These are phyloP conservation scores for Spongispora temasekensis DNA, from an alignment of 1,284 basidiomycete species.

Conservation along the genomic window DNA sequence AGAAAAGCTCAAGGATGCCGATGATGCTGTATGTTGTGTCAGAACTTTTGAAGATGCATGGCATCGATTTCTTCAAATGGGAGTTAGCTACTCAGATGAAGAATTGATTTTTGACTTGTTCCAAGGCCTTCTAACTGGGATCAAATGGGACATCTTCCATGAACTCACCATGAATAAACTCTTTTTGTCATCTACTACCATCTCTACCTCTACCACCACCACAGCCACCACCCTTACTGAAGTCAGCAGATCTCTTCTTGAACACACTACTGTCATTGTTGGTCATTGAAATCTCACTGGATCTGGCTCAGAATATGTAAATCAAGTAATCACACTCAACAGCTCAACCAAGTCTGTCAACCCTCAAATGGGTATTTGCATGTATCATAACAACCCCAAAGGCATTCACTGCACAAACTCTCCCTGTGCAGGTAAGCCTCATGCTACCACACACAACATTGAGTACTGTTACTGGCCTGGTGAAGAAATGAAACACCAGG, in stretches of 20 bases:
- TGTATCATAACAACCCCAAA: not conserved
- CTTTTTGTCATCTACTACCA: not conserved
- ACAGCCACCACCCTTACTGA: not conserved
- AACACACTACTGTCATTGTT: not conserved
- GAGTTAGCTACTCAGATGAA: not conserved
- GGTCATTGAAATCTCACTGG: not conserved
- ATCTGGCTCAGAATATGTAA: not conserved
- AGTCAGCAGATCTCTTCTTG: not conserved
- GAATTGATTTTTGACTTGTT: not conserved
- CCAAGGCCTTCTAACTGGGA: not conserved
- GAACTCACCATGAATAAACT: not conserved
- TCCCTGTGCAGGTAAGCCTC: not conserved
- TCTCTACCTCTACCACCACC: not conserved
- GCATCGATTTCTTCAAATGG: not conserved
- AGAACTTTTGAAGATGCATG: not conserved
- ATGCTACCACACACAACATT: not conserved
- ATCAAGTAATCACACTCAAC: not conserved
- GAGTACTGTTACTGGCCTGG: not conserved
- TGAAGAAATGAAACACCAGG: not conserved
- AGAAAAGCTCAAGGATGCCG: conserved; percentile 3
- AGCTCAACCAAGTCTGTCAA: not conserved
- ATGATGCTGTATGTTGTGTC: not conserved
- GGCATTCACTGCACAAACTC: not conserved
- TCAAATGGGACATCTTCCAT: not conserved
- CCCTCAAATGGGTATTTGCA: not conserved